Evolutionary conservation across 805 yeast species (phyloP), one percentile per base, ranked within the genome.

Genomic region (Zygosaccharomyces bisporus): DNA sequence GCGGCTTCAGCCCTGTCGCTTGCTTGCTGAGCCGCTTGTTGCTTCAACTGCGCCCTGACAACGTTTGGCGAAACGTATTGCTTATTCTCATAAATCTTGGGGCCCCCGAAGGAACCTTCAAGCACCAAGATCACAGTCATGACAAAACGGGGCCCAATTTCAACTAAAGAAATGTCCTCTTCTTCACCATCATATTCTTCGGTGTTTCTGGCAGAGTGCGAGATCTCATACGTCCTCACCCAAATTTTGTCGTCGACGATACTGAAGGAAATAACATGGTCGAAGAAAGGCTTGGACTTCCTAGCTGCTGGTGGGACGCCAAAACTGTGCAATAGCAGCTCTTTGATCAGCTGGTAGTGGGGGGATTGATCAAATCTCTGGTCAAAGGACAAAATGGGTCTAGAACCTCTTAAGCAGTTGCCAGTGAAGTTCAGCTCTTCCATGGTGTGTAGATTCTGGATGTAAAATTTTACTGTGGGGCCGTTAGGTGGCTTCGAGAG

Each of bases 81-180:
- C 73, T 87, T 90, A 73, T 93, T 93, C 62, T 93, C 98, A 69
- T 87, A 93, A 53, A 93, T 89, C 75, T 90, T 88, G 52, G 98
- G 96, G 16, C 99, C 99, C 45, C 96, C 91, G 58, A 93, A 93
- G 1, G 97, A 88, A 39, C 99, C 99, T 71, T 93, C 98, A 52
- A 91, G 75, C 42, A 93, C 80, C 47, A 95, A 82, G 55, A 93
- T 90, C 51, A 84, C 81, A 2, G 98, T 91, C 72, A 93, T 75
- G 25, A 93, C 98, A 53, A 89, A 83, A 66, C 99, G 79, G 41
- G 99, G 99, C 3, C 99, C 99, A 55, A 93, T 88, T 72, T 93
- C 99, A 46, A 93, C 85, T 56, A 93, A 73, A 13, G 88, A 80
- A 50, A 86, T 67, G 50, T 88, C 87, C 31, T 80, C 80, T 42